A percentile compares a stretch with the other conserved stretches of the same genome.
Evolutionary conservation across 169 alveolate species (phyloP).

Genomic region (Cyclospora cayetanensis): DNA sequence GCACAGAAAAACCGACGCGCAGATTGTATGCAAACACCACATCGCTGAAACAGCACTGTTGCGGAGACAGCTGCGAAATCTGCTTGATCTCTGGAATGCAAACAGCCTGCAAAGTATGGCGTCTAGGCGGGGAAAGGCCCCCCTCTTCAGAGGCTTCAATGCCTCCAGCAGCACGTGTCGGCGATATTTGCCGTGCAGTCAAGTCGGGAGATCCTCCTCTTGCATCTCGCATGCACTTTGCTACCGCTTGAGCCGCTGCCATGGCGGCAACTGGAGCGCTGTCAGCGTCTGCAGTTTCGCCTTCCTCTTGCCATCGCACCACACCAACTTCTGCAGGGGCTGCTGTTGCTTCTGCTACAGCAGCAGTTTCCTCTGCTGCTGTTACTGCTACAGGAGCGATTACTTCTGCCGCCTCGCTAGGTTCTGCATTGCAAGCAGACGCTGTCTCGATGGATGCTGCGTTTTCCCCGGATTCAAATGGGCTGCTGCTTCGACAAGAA

Average conservation of each 20-base stretch:
- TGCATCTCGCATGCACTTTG: no score
- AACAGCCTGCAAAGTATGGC: no score
- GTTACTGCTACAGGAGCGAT: background rate
- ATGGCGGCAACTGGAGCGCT: background rate
- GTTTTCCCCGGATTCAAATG: background rate
- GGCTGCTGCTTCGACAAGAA: background rate
- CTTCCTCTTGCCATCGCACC: background rate
- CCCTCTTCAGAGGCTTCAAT: no score
- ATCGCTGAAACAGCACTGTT: slow-evolving; percentile 64
- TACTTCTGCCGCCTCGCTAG: background rate
- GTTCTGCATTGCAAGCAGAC: no score
- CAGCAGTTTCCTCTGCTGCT: background rate
- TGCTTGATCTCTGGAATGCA: no score
- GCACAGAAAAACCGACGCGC: slow-evolving; percentile 43
- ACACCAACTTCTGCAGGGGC: background rate
- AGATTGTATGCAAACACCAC: slow-evolving; percentile 39
- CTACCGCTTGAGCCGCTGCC: background rate
- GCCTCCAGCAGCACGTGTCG: no score
- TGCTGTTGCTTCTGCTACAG: background rate
- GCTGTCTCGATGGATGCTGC: background rate
- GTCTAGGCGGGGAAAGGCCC: no score
- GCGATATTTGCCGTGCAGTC: no score
- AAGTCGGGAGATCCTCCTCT: no score
- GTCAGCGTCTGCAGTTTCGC: background rate
- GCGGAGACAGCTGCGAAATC: slow-evolving; percentile 47